phyloP scores from a whole-genome alignment of 1,284 basidiomycete species.

The Pseudomicrostroma phylloplanum region DNA sequence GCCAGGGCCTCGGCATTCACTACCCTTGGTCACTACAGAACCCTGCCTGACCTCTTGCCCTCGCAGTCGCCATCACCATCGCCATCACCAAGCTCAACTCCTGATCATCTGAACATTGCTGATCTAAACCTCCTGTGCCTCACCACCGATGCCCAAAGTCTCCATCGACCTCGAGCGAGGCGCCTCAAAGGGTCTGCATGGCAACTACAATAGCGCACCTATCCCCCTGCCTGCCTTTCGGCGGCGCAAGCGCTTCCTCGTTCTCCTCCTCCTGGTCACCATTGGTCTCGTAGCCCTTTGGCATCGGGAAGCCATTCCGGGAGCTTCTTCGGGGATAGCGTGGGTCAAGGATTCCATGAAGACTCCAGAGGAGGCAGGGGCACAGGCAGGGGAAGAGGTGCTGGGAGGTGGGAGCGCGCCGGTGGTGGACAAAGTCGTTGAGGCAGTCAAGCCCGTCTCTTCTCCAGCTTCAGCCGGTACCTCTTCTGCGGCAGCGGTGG shows the following conservation, averaged over 20 bases:
- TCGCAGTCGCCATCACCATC: too few species aligned
- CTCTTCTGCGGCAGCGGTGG: neutral
- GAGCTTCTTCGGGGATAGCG: neutral
- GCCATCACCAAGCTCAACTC: too few species aligned
- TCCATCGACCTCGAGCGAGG: conserved; percentile 7
- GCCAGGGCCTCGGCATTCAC: too few species aligned
- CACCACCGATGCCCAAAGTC: neutral
- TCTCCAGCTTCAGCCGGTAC: neutral
- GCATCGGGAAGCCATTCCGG: neutral
- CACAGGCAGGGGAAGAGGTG: neutral
- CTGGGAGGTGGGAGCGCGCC: neutral
- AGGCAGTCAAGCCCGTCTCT: neutral
- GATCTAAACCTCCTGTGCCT: too few species aligned
- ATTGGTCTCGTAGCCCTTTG: neutral
- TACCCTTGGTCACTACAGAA: too few species aligned
- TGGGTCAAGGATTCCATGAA: conserved; percentile 7
- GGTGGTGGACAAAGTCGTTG: neutral
- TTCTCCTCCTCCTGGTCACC: neutral
- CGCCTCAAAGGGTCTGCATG: neutral
- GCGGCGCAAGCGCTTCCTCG: neutral
- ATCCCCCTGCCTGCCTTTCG: neutral
- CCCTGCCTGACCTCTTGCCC: too few species aligned
- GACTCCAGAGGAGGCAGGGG: neutral
- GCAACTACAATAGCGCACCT: neutral
- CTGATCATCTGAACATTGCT: too few species aligned